Conservation (phyloP, 306 rosid genomes). For the Clitoria ternatea region DNA sequence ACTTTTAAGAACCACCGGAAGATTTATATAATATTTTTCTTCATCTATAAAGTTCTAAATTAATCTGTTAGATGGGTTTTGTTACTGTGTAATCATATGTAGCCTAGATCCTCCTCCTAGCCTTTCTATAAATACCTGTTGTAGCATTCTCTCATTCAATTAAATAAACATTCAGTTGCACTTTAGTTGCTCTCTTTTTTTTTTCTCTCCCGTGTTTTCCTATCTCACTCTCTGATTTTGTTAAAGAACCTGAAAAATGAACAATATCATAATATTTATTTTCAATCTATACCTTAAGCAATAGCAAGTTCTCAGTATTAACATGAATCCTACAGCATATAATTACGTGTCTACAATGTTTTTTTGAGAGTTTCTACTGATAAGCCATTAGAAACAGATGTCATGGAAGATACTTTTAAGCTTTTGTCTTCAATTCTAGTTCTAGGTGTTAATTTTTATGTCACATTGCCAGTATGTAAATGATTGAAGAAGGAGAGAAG, state of each 20-base stretch:
- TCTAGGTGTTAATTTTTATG: neutral
- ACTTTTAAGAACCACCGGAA: no score
- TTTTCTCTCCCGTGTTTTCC: no score
- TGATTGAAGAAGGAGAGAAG: conserved; percentile 1
- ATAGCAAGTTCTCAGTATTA: neutral
- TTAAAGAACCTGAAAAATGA: conserved; percentile 65
- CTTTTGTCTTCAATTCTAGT: neutral
- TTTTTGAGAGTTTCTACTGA: neutral
- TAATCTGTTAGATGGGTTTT: no score
- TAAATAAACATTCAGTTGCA: no score
- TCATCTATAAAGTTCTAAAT: no score
- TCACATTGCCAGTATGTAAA: neutral
- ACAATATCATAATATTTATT: neutral
- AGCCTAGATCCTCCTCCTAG: no score
- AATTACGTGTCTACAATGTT: neutral
- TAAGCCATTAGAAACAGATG: conserved; percentile 12
- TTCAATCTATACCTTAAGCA: neutral
- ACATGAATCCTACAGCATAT: conserved; percentile 10
- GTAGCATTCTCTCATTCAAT: no score
- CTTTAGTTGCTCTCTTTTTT: no score
- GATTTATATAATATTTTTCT: no score
- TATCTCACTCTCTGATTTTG: no score
- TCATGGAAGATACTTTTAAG: neutral
- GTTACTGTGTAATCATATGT: no score
- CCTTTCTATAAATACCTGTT: no score